These are phyloP conservation scores for Tausonia pullulans DNA, from an alignment of 1,284 basidiomycete species.

Conservation along the genomic window DNA sequence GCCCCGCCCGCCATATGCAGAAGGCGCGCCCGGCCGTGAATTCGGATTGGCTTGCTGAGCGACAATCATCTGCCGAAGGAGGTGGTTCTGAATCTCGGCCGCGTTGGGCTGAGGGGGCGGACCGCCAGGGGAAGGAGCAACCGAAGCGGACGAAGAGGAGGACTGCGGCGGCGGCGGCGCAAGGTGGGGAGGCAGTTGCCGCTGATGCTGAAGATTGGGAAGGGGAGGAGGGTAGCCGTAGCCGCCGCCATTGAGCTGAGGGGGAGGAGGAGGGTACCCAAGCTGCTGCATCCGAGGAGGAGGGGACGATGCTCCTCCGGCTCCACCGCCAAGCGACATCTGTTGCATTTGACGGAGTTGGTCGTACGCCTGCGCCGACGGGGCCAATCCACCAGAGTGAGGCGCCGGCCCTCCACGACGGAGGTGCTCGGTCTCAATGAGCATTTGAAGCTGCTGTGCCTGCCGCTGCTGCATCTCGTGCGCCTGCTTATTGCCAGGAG, in stretches of 20 bases:
- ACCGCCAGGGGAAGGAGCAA: not conserved
- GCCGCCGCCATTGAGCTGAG: not conserved
- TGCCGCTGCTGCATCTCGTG: not conserved
- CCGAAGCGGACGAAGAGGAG: not conserved
- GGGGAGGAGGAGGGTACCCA: not conserved
- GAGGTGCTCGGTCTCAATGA: not conserved
- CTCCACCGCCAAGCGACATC: not conserved
- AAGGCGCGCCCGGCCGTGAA: too few relatives aligned
- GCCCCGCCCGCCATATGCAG: too few relatives aligned
- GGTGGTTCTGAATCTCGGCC: slow-evolving; percentile 9
- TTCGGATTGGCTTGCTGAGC: too few relatives aligned
- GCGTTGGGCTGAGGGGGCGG: slow-evolving; percentile 4
- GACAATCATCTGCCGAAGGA: slow-evolving; percentile 9
- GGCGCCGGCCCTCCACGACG: not conserved
- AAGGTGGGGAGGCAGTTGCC: not conserved
- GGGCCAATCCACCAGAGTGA: not conserved
- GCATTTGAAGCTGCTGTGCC: not conserved
- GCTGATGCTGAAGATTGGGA: not conserved
- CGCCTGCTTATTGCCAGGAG: not conserved
- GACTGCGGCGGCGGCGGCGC: not conserved
- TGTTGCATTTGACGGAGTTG: slow-evolving; percentile 4
- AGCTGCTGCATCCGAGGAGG: too few relatives aligned
- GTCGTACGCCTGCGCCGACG: not conserved
- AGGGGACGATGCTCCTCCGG: not conserved
- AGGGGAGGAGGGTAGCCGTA: not conserved